These are phyloP conservation scores for Fusarium sarcochroum DNA, from an alignment of 2,329 filamentous ascomycete genomes.

Conservation along the genomic window DNA sequence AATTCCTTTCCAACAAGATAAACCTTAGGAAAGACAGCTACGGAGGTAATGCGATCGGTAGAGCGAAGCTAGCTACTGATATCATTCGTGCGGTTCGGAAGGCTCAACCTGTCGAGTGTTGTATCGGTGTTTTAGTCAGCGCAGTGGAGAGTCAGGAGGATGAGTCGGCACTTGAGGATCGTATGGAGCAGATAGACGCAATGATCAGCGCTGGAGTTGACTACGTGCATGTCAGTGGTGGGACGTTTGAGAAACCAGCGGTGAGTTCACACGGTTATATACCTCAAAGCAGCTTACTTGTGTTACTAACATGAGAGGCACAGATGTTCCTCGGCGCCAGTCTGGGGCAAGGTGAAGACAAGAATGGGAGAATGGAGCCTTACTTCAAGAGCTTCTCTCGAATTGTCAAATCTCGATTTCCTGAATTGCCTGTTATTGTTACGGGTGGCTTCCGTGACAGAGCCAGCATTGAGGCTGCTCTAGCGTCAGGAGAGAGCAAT, in stretches of 20 bases:
- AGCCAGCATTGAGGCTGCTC: neutral
- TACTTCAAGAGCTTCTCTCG: neutral
- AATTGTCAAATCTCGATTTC: neutral
- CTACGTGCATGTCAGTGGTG: neutral
- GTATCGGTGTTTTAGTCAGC: neutral
- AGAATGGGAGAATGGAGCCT: neutral
- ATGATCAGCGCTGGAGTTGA: neutral
- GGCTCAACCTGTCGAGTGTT: neutral
- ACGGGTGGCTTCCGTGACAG: slow-evolving; percentile 1
- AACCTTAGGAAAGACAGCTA: too few relatives aligned
- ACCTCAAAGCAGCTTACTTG: too few relatives aligned
- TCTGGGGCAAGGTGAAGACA: neutral
- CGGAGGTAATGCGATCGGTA: neutral
- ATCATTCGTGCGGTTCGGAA: neutral
- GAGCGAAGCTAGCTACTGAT: neutral
- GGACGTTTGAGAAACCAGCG: neutral
- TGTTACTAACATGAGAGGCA: neutral
- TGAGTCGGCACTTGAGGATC: neutral
- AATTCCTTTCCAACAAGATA: too few relatives aligned
- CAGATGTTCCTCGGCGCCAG: neutral
- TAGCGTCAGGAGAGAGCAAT: neutral
- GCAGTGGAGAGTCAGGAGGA: neutral
- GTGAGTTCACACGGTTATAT: neutral
- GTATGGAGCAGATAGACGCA: neutral
- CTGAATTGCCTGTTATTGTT: neutral